phyloP scores from a whole-genome alignment of 2,329 filamentous ascomycete genomes.

The Phaeosphaeriaceae sp. region DNA sequence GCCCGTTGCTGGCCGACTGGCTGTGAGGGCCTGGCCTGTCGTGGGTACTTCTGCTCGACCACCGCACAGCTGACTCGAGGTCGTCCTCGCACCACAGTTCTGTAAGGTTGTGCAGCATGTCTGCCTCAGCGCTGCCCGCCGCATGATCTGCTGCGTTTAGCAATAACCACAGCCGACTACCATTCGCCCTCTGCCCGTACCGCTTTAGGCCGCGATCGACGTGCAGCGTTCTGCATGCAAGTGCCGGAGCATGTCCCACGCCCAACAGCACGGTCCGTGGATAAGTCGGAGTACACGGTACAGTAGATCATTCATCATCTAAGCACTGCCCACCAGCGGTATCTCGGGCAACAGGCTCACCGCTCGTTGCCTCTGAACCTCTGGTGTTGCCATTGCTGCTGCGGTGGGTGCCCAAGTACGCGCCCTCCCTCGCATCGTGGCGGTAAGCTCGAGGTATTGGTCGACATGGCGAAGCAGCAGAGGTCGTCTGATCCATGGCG shows the following conservation, averaged over 20 bases:
- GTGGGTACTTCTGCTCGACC: background rate
- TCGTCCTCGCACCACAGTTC: background rate
- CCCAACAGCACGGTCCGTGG: slow-evolving; percentile 2
- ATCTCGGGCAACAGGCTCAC: slow-evolving; percentile 6
- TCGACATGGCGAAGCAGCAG: background rate
- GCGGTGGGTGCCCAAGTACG: background rate
- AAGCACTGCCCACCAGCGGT: background rate
- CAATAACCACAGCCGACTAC: background rate
- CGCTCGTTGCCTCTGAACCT: background rate
- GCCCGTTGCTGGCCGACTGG: background rate
- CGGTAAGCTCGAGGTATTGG: background rate
- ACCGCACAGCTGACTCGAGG: background rate
- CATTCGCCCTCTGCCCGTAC: background rate
- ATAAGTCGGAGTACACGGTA: background rate
- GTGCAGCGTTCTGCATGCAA: slow-evolving; percentile 2
- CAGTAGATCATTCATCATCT: background rate
- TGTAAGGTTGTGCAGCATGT: background rate
- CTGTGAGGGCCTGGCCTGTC: background rate
- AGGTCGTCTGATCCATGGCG: slow-evolving; percentile 9
- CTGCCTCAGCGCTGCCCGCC: background rate
- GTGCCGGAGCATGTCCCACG: slow-evolving; percentile 2
- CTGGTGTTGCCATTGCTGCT: background rate
- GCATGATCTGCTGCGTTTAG: background rate
- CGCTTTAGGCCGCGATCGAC: background rate
- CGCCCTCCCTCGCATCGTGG: slow-evolving; percentile 4